These are phyloP conservation scores for Xerophyta viscosa DNA, from an alignment of 106 monocot genomes.

Conservation along the genomic window DNA sequence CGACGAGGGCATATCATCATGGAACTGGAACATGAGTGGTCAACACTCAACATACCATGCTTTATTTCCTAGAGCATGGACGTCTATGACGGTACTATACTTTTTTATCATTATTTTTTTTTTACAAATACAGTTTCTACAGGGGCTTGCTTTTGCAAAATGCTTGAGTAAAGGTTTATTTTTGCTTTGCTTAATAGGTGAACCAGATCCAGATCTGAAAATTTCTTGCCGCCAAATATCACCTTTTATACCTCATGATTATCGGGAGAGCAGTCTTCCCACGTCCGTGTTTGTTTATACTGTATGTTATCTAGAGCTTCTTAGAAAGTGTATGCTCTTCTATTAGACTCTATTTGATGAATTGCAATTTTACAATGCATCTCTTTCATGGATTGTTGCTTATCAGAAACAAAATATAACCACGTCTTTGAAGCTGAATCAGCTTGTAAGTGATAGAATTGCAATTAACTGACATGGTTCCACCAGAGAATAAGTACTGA, in stretches of 20 bases:
- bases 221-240: constrained; percentile 99
- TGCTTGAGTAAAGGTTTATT: not conserved
- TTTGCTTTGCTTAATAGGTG: constrained; percentile 33
- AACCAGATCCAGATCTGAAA: constrained; percentile 98
- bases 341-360: no score
- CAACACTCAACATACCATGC: constrained; percentile 99
- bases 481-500: no score
- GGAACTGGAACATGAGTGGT: constrained; percentile 94
- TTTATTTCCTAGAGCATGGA: constrained; percentile 98
- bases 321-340: not conserved
- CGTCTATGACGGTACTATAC: constrained; percentile 96
- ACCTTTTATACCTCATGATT: constrained; percentile 98
- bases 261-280: constrained; percentile 94
- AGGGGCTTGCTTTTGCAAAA: no score
- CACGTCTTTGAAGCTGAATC: no score
- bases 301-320: constrained; percentile 34
- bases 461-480: no score
- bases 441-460: no score
- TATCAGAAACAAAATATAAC: no score
- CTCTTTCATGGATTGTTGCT: no score
- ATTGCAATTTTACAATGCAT: no score
- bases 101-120: no score
- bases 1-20: constrained; percentile 86
- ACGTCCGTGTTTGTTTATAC: constrained; percentile 94
- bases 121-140: no score